Conservation (phyloP, 2,329 filamentous ascomycete genomes). For the Fusarium lateritium region DNA sequence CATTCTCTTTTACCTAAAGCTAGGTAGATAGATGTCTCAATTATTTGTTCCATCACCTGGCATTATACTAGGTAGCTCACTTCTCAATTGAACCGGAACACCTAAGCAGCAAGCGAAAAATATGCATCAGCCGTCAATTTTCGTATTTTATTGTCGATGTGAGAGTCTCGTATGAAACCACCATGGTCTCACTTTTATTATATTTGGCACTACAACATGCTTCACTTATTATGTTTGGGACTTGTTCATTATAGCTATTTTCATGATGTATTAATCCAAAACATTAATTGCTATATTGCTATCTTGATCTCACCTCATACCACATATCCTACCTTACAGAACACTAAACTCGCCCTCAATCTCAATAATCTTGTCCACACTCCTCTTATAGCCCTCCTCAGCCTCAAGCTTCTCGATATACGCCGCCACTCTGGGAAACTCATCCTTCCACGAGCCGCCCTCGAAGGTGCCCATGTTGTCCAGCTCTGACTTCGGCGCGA, state of each 20-base stretch:
- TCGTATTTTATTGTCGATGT: too few relatives aligned
- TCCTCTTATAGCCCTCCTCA: conserved; percentile 64
- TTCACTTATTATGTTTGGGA: too few relatives aligned
- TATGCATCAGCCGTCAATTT: too few relatives aligned
- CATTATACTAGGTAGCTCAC: too few relatives aligned
- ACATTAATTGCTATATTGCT: not conserved
- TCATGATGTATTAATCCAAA: not conserved
- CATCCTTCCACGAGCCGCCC: conserved; percentile 55
- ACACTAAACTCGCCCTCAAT: conserved; percentile 60
- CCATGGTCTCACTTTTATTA: too few relatives aligned
- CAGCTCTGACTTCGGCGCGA: conserved; percentile 59
- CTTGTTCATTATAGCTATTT: too few relatives aligned
- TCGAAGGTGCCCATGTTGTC: conserved; percentile 60
- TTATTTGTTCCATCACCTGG: too few relatives aligned
- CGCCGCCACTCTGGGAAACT: conserved; percentile 62
- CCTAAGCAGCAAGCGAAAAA: not conserved
- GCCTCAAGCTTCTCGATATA: conserved; percentile 63
- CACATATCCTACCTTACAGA: conserved; percentile 17
- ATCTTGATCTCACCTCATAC: not conserved
- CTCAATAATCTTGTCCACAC: conserved; percentile 64
- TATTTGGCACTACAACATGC: too few relatives aligned
- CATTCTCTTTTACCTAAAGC: too few relatives aligned
- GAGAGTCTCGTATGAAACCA: too few relatives aligned
- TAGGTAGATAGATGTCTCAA: too few relatives aligned
- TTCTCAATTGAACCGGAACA: not conserved